Conservation (phyloP, 371 early-diverging fungal genomes). For the Mucor lusitanicus region DNA sequence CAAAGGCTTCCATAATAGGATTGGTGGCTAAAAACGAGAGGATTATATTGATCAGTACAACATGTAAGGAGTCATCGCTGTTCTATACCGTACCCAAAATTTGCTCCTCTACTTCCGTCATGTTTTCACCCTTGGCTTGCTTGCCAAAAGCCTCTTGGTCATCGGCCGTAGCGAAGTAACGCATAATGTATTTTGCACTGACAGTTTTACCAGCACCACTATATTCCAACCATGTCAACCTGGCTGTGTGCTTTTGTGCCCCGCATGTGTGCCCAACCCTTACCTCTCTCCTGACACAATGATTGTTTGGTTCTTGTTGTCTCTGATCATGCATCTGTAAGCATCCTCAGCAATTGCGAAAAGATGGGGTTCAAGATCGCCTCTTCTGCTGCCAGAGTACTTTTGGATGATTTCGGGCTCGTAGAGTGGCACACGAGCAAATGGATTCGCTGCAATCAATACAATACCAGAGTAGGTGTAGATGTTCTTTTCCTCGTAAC, state of each 20-base stretch:
- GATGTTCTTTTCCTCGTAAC: constrained; percentile 89
- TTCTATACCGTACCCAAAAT: constrained; percentile 63
- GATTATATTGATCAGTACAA: neutral
- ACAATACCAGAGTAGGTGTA: constrained; percentile 99
- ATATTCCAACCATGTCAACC: neutral
- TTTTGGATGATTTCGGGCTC: constrained; percentile 86
- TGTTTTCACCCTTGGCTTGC: constrained; percentile 42
- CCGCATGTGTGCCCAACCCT: neutral
- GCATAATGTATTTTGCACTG: constrained; percentile 96
- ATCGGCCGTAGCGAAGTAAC: constrained; percentile 95
- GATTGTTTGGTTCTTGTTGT: constrained; percentile 94
- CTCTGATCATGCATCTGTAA: constrained; percentile 93
- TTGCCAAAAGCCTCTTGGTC: constrained; percentile 55
- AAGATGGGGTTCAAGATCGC: constrained; percentile 97
- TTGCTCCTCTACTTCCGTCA: constrained; percentile 84
- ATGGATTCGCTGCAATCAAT: constrained; percentile 98
- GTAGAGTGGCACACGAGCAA: constrained; percentile 86
- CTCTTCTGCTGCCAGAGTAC: constrained; percentile 91
- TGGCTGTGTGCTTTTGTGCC: neutral
- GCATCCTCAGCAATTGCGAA: constrained; percentile 99
- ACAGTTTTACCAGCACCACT: constrained; percentile 96
- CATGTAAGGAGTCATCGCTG: neutral
- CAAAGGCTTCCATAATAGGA: constrained; percentile 99
- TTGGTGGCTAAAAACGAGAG: constrained; percentile 78
- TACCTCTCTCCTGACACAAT: constrained; percentile 98